Evolutionary conservation across 164 flowering plant genomes (phyloP), one percentile per base, ranked within the genome.

Genomic region (Magnolia changhungtana): DNA sequence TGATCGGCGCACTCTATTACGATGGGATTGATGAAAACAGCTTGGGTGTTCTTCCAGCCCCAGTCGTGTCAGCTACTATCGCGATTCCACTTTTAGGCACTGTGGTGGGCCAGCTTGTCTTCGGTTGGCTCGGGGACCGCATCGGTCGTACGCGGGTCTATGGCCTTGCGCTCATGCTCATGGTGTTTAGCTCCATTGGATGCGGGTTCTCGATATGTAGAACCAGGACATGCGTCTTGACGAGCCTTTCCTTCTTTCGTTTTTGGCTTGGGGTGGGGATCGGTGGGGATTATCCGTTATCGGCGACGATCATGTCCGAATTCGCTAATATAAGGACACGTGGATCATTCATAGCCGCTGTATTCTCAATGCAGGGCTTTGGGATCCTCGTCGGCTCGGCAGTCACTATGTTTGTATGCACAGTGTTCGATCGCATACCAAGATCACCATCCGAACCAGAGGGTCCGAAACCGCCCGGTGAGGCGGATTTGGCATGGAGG

Each of bases 291-390:
- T 82, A 82, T 58, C 82, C 84, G 7, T 51, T 82, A 5, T 79
- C 82, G 9, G 82, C 82, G 0, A 82, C 84, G 2, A 79, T 82
- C 45, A 82, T 82, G 84, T 82, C 80, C 14, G 84, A 82, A 23
- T 82, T 74, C 45, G 80, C 84, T 9, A 82, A 82, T 61, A 76
- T 73, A 71, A 51, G 16, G 67, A 81, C 79, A 8, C 79, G 84
- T 1, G 84, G 84, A 7, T 75, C 82, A 20, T 82, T 79, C 29
- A 82, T 82, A 20, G 84, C 84, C 3, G 82, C 78, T 1, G 84
- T 82, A 73, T 80, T 82, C 63, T 82, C 90, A 5, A 88, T 90
- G 90, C 94, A 90, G 76, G 94, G 94, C 1, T 81, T 89, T 9
- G 94, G 94, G 64, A 90, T 90, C 1, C 71, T 90, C 50, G 81